A percentile compares a stretch with the other conserved stretches of the same genome.
Conservation (phyloP, 352 stramenopile species). For the Phytophthora aleatoria region DNA sequence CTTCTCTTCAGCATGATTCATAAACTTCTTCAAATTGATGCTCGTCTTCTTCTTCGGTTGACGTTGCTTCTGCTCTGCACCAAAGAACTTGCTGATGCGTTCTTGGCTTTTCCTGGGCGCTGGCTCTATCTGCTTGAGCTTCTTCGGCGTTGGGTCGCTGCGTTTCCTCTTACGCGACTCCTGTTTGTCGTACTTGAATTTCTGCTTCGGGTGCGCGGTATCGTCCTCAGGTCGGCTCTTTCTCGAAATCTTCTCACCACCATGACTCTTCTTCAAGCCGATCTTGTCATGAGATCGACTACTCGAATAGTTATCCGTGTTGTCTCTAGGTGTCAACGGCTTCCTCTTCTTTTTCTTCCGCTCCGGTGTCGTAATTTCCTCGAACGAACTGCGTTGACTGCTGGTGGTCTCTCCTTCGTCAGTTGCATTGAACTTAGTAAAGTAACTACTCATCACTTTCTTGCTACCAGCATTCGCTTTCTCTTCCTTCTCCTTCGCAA, state of each 20-base stretch:
- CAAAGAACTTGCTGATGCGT: conserved; percentile 34
- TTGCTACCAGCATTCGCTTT: conserved; percentile 29
- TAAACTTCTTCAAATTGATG: conserved; percentile 31
- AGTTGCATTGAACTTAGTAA: conserved; percentile 12
- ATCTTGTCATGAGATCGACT: conserved; percentile 9
- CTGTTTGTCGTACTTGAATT: conserved; percentile 20
- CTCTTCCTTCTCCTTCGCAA: conserved; percentile 34
- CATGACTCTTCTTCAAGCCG: conserved; percentile 8
- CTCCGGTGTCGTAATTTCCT: conserved; percentile 8
- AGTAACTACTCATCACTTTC: conserved; percentile 37
- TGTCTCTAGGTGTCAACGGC: conserved; percentile 18
- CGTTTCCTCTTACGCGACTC: conserved; percentile 29
- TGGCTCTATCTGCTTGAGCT: background rate
- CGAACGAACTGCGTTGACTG: conserved; percentile 20
- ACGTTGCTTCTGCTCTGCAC: conserved; percentile 8
- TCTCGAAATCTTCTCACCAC: conserved; percentile 5
- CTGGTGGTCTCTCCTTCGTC: conserved; percentile 19
- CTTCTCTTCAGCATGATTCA: conserved; percentile 39
- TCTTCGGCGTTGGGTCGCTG: conserved; percentile 9
- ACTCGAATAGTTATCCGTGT: conserved; percentile 9
- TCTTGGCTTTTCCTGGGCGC: conserved; percentile 9
- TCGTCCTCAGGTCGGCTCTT: conserved; percentile 11
- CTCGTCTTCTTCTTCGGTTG: conserved; percentile 26
- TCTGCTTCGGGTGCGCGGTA: background rate
- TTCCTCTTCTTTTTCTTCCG: conserved; percentile 28